Base-by-base conservation (phyloP, 1,284 basidiomycete genomes). In the Ustilago trichophora region DNA sequence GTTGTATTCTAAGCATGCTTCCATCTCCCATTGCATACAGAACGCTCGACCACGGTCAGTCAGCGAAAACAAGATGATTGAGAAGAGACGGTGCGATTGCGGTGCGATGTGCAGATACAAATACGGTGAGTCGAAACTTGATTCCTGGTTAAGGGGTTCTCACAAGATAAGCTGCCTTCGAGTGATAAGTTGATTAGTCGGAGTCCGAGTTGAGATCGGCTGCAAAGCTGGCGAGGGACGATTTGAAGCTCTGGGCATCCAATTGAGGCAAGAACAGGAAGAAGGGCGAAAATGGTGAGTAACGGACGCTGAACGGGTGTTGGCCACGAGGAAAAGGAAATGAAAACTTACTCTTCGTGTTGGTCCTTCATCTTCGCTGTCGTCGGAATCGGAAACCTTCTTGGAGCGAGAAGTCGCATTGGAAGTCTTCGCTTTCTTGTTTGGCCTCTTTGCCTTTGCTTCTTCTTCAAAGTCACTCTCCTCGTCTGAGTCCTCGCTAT, bases 161-260 rank as follows among this genome's bases (percentile, higher is more conserved):
- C n/a, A n/a, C n/a, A n/a, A n/a, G n/a, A n/a, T n/a, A n/a, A n/a
- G n/a, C n/a, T n/a, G n/a, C n/a, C n/a, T 24, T 13, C 24, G 12
- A 15, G 21, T 19, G 40, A 42, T 21, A 9, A 42, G 40, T 19
- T 26, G 5, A 19, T 44, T 26, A 70, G 18, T 70, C 62, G 7
- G 62, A 70, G 16, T 66, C 67, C 6, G 62, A 66, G 34, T 66
- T 70, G 50, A 70, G 57, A 21, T 54, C 67, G 5, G 67, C 62
- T 9, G 51, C 67, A 26, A 66, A 70, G 57, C 62, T 66, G 6
- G 67, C 67, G 6, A 70, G 47, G 3, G 62, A 70, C 6, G 57
- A 60, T 24, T 66, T 65, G 50, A 70, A 69, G 34, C 24, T 49
- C 37, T 58, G n/a, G n/a, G n/a, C n/a, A n/a, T n/a, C n/a, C n/a